Conservation (phyloP, 176 grass and related monocot species). For the Hordeum marinum region DNA sequence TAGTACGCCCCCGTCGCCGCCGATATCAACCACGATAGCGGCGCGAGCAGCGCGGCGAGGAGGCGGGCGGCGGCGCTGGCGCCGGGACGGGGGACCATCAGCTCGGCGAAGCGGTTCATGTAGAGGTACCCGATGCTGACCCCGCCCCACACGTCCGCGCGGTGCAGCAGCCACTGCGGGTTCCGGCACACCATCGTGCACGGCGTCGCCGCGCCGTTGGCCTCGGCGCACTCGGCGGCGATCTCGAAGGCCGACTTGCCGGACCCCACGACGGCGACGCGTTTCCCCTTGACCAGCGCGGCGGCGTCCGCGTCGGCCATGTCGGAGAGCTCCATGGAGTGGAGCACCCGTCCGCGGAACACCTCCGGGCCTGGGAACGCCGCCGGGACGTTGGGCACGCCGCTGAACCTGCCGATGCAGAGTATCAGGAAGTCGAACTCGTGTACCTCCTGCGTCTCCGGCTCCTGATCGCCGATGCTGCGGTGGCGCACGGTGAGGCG, state of each 20-base stretch:
- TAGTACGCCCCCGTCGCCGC: constrained; percentile 35
- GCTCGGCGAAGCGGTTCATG: constrained; percentile 55
- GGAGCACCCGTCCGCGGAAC: constrained; percentile 56
- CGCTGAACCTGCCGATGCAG: constrained; percentile 77
- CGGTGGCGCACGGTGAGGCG: constrained; percentile 25
- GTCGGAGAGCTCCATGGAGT: constrained; percentile 48
- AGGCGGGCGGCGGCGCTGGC: constrained; percentile 31
- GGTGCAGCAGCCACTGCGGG: constrained; percentile 41
- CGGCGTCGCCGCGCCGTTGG: constrained; percentile 35
- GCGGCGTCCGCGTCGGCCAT: constrained; percentile 38
- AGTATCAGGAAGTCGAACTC: constrained; percentile 75
- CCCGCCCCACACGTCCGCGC: constrained; percentile 18
- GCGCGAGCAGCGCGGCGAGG: constrained; percentile 38
- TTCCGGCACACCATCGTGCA: constrained; percentile 47
- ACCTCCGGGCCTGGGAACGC: constrained; percentile 50
- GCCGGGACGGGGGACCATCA: constrained; percentile 50
- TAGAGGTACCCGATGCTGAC: constrained; percentile 39
- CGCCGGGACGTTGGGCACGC: constrained; percentile 54
- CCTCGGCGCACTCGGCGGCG: constrained; percentile 39
- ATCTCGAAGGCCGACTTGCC: constrained; percentile 43
- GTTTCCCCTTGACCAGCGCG: constrained; percentile 41
- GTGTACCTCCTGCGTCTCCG: constrained; percentile 22
- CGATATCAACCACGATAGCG: constrained; percentile 49
- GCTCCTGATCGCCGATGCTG: not conserved
- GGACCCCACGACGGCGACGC: constrained; percentile 42